phyloP scores from a whole-genome alignment of 495 filamentous ascomycete genomes.

The Aspergillus indologenus region DNA sequence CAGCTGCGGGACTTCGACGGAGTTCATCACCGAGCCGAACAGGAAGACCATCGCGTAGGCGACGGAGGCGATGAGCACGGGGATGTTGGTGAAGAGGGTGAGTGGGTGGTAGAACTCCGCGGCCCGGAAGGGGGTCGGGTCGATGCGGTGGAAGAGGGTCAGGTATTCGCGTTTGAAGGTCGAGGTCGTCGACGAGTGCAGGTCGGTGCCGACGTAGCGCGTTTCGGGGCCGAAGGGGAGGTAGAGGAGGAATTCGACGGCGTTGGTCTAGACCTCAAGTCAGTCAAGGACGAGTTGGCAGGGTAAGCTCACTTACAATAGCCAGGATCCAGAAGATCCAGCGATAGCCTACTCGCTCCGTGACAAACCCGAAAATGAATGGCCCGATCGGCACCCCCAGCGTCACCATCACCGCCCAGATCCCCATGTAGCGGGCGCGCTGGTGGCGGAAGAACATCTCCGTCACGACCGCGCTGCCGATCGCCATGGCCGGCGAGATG shows the following conservation, averaged over 20 bases:
- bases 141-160: slow-evolving; percentile 41
- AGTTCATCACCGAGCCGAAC: slow-evolving; percentile 45
- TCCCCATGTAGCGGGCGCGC: slow-evolving; percentile 50
- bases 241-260: slow-evolving; percentile 49
- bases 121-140: slow-evolving; percentile 42
- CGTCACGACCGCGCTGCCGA: slow-evolving; percentile 52
- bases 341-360: slow-evolving; percentile 40
- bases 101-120: slow-evolving; percentile 49
- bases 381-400: slow-evolving; percentile 51
- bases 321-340: slow-evolving; percentile 45
- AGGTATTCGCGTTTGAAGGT: slow-evolving; percentile 44
- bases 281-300: too few species aligned
- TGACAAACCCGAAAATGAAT: slow-evolving; percentile 50
- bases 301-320: slow-evolving; percentile 49
- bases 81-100: slow-evolving; percentile 37
- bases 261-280: slow-evolving; percentile 55
- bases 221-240: slow-evolving; percentile 58
- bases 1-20: slow-evolving; percentile 54
- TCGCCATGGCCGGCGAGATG: slow-evolving; percentile 52
- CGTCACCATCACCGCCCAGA: slow-evolving; percentile 54
- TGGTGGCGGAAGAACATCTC: slow-evolving; percentile 53
- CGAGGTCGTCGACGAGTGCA: slow-evolving; percentile 26
- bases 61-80: slow-evolving; percentile 45
- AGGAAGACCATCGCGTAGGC: slow-evolving; percentile 54
- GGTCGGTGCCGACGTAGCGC: slow-evolving; percentile 41